Evolutionary conservation across 2,329 filamentous ascomycete genomes (phyloP).

Genomic region (Pleoardoris graminearum): DNA sequence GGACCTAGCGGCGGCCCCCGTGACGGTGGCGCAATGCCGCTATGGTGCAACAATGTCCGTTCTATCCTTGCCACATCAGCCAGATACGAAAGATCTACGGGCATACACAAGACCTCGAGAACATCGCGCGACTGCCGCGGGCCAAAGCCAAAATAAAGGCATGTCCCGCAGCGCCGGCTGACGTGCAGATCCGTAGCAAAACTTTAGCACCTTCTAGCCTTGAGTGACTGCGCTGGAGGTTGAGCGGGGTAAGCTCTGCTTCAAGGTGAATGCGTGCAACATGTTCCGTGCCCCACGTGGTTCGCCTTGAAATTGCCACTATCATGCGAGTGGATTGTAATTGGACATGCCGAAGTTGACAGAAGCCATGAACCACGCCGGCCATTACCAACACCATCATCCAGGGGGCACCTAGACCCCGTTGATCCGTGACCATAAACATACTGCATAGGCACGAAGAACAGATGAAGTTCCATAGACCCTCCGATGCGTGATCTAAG

Average conservation of each 20-base stretch:
- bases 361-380: constrained; percentile 1
- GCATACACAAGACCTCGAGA: not conserved
- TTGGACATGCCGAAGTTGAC: not conserved
- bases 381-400: not conserved
- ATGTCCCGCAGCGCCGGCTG: constrained; percentile 3
- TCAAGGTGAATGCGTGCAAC: not conserved
- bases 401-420: not conserved
- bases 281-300: not conserved
- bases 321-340: not conserved
- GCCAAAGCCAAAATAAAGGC: not conserved
- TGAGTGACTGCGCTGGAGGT: not conserved
- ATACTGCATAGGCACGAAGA: not conserved
- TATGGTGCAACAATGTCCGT: not conserved
- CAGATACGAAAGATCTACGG: not conserved
- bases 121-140: not conserved
- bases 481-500: not conserved
- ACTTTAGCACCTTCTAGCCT: not conserved
- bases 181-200: constrained; percentile 1
- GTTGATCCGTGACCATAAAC: not conserved
- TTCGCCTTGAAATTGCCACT: not conserved
- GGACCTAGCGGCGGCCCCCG: not conserved
- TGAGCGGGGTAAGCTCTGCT: not conserved
- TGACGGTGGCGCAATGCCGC: constrained; percentile 12
- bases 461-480: not conserved
- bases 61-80: not conserved